These are phyloP conservation scores for Closterium sp. DNA, from an alignment of 139 green algal species.

Conservation along the genomic window DNA sequence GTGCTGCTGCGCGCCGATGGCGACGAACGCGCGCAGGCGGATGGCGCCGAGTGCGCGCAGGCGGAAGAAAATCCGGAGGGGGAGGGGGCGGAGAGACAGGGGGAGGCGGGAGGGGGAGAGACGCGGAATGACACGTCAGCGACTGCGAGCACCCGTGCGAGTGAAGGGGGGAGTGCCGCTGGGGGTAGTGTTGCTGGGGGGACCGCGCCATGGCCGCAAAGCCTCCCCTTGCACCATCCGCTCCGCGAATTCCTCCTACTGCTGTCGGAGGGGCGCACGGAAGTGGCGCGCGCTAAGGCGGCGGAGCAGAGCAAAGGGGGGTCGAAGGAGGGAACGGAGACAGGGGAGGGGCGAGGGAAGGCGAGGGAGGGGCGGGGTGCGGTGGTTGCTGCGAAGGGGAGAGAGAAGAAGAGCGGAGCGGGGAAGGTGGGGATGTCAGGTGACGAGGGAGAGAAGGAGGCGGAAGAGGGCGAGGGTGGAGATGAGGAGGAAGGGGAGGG, in stretches of 20 bases:
- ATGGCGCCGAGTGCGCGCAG: neutral
- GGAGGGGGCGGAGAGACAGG: neutral
- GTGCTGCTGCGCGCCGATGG: neutral
- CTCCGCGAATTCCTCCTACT: neutral
- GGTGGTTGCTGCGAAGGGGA: neutral
- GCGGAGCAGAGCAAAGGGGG: neutral
- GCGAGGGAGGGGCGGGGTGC: neutral
- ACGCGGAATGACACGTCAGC: neutral
- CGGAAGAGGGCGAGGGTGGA: neutral
- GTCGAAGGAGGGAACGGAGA: neutral
- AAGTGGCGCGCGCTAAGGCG: neutral
- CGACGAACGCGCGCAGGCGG: neutral
- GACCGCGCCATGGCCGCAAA: neutral
- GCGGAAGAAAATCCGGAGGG: neutral
- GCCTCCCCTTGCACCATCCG: neutral
- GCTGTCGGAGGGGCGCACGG: neutral
- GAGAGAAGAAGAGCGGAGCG: neutral
- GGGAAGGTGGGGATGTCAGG: neutral
- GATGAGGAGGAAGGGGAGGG: slow-evolving; percentile 7
- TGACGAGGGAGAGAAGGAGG: neutral
- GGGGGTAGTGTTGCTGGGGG: neutral
- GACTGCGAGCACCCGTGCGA: neutral
- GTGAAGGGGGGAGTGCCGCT: neutral
- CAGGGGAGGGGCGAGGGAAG: neutral
- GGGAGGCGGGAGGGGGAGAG: neutral